Base-by-base conservation (phyloP, 805 yeast species). In the Candida sithepensis region DNA sequence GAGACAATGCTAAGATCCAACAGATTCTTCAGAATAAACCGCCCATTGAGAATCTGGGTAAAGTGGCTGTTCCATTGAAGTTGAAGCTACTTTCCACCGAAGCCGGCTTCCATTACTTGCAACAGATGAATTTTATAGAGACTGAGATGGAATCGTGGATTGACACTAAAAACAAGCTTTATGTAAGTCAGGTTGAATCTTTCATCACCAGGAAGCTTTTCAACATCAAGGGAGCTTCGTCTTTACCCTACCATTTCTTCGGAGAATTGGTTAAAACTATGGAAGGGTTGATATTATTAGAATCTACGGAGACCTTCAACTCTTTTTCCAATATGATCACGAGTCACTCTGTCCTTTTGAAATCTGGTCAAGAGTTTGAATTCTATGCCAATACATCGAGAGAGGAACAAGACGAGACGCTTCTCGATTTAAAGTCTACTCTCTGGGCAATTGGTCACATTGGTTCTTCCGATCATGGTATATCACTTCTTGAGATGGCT, bases 381-480 rank as follows among this genome's bases (percentile, higher is more conserved):
- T 57, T 53, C 30, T 56, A 59, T 38, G 36, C 43, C 14, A 42
- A 51, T 24, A 56, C 57, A 9, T 48, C 52, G 9, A 45, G 47
- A 20, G 46, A 44, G 10, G 61, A 60, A 6, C 73, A 68, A 19
- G 68, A 68, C 4, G 71, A 72, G 6, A 65, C 67, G 18, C 49
- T 71, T 18, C 30, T 69, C 8, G 75, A 74, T 51, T 64, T 92
- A 22, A 88, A 88, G 59, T 87, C 91, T 10, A 79, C 85, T 30
- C 57, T 92, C 32, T 92, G 97, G 97, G 83, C 95, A 1, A 72
- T 88, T 30, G 97, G 97, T 0, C 82, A 84, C 57, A 81, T 91
- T 26, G 91, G 91, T 2, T 78, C 90, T 0, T 78, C 89, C 1
- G 76, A 77, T 9, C 68, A 75, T 44, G 97, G 97, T 0, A 81